phyloP scores from a whole-genome alignment of 2,329 filamentous ascomycete species.

The Sarocladiaceae sp. region DNA sequence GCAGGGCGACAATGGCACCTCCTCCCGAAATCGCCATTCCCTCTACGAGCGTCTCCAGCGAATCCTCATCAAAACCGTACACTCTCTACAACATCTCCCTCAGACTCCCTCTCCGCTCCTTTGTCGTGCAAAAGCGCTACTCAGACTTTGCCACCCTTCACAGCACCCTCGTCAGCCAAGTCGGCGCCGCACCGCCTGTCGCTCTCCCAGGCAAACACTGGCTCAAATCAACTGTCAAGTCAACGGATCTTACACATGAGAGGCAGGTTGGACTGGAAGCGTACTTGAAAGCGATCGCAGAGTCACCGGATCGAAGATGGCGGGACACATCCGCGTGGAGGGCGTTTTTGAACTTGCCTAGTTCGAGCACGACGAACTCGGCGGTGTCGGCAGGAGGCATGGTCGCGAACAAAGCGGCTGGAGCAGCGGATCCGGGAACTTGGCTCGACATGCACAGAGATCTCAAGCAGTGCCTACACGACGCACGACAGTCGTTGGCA shows the following conservation, averaged over 20 bases:
- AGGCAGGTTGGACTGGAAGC: slow-evolving; percentile 65
- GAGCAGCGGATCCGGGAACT: slow-evolving; percentile 56
- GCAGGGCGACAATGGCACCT: slow-evolving; percentile 48
- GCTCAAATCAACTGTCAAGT: slow-evolving; percentile 69
- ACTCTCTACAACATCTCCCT: slow-evolving; percentile 77
- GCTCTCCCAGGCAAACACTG: slow-evolving; percentile 71
- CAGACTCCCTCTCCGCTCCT: slow-evolving; percentile 70
- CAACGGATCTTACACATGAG: slow-evolving; percentile 64
- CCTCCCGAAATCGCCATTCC: slow-evolving; percentile 65
- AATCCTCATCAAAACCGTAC: slow-evolving; percentile 56
- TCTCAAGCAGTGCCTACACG: slow-evolving; percentile 58
- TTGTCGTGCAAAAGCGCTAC: slow-evolving; percentile 76
- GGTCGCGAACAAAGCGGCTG: slow-evolving; percentile 32
- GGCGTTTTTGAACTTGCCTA: slow-evolving; percentile 67
- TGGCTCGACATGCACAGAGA: slow-evolving; percentile 77
- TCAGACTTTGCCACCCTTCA: slow-evolving; percentile 72
- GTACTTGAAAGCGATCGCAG: slow-evolving; percentile 70
- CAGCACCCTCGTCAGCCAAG: slow-evolving; percentile 52
- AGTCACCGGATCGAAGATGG: slow-evolving; percentile 71
- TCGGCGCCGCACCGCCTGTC: slow-evolving; percentile 60
- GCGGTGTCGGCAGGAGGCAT: slow-evolving; percentile 42
- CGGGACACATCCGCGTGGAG: slow-evolving; percentile 69
- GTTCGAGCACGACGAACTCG: slow-evolving; percentile 43
- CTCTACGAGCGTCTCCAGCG: slow-evolving; percentile 55
- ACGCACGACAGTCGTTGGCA: slow-evolving; percentile 67